Conservation (phyloP, 345 rosid species). For the Gossypium raimondii region DNA sequence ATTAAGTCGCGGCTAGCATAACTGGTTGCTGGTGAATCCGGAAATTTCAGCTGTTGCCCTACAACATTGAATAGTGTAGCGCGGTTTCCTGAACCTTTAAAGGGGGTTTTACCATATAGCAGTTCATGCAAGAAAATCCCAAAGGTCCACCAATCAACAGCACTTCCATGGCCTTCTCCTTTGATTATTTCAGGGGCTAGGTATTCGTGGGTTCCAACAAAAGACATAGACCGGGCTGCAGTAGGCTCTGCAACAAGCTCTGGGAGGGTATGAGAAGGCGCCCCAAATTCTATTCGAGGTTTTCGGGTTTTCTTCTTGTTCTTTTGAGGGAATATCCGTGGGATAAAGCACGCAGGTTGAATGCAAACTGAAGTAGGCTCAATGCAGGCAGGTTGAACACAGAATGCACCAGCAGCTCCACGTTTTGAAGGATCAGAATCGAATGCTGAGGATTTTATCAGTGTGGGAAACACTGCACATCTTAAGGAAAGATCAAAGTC, state of each 20-base stretch:
- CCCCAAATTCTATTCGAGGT: constrained; percentile 46
- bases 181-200: constrained; percentile 39
- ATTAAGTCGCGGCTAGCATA: constrained; percentile 85
- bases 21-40: constrained; percentile 83
- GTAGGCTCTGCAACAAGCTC: constrained; percentile 96
- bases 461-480: constrained; percentile 88
- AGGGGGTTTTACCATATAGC: constrained; percentile 83
- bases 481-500: constrained; percentile 94
- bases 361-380: constrained; percentile 86
- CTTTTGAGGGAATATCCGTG: constrained; percentile 72
- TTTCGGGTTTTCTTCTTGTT: constrained; percentile 71
- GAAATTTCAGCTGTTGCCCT: constrained; percentile 84
- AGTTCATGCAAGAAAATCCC: constrained; percentile 93
- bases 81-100: constrained; percentile 91
- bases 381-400: constrained; percentile 86
- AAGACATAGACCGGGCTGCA: constrained; percentile 95
- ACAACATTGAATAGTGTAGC: constrained; percentile 93
- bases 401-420: constrained; percentile 55
- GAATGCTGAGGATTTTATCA: constrained; percentile 49
- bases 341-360: constrained; percentile 85
- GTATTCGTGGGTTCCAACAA: constrained; percentile 98
- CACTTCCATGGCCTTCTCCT: constrained; percentile 99
- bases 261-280: constrained; percentile 51
- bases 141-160: constrained; percentile 99
- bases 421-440: constrained; percentile 76